These are phyloP conservation scores for Suillus brevipes DNA, from an alignment of 768 basidiomycete genomes.

Conservation along the genomic window DNA sequence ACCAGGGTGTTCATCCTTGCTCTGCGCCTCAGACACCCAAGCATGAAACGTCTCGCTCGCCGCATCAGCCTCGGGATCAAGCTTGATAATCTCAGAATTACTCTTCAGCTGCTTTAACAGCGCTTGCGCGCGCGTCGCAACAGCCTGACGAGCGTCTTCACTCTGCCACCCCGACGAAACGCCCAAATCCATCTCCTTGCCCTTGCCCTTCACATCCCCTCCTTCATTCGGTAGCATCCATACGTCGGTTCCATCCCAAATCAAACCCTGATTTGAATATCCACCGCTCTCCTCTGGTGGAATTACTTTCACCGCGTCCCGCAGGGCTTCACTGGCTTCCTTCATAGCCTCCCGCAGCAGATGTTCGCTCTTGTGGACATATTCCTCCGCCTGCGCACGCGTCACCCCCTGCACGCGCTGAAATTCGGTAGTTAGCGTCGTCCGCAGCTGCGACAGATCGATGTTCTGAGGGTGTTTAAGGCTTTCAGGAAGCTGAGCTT, in stretches of 20 bases:
- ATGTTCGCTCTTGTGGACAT: conserved; percentile 72
- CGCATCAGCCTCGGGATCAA: conserved; percentile 72
- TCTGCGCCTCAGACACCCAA: conserved; percentile 62
- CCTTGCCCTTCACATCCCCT: conserved; percentile 35
- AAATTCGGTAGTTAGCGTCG: conserved; percentile 63
- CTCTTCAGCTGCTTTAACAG: conserved; percentile 70
- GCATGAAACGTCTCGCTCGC: conserved; percentile 52
- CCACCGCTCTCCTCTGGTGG: conserved; percentile 64
- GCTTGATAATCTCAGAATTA: conserved; percentile 72
- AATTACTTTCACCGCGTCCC: conserved; percentile 89
- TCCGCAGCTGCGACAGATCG: conserved; percentile 68
- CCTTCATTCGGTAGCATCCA: conserved; percentile 65
- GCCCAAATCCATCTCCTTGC: conserved; percentile 33
- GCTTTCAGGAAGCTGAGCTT: conserved; percentile 66
- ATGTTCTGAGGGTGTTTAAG: conserved; percentile 62
- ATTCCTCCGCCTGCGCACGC: conserved; percentile 80
- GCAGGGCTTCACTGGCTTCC: conserved; percentile 79
- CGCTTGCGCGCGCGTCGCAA: conserved; percentile 74
- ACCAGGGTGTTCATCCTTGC: conserved; percentile 51
- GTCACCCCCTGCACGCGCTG: conserved; percentile 75
- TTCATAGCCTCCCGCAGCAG: conserved; percentile 68
- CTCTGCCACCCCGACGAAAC: conserved; percentile 29
- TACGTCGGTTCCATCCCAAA: conserved; percentile 88
- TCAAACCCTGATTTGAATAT: conserved; percentile 38
- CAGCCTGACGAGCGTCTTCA: conserved; percentile 50